Evolutionary conservation across 257 asterid genomes (phyloP), one percentile per base, ranked within the genome.

Genomic region (Gentiana straminea): DNA sequence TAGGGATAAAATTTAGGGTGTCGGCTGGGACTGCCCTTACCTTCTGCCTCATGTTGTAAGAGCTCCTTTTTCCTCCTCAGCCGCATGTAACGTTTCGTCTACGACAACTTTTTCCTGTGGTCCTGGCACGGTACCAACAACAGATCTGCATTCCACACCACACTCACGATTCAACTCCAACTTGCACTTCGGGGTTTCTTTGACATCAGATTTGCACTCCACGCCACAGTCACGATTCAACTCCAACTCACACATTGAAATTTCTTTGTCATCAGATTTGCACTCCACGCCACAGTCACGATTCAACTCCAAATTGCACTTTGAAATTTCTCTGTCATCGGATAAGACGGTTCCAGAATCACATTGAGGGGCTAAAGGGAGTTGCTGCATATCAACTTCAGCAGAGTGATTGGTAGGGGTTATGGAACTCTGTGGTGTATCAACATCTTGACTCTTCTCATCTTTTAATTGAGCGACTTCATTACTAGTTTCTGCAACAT

Each of bases 401-500:
- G 51, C n/a, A 41, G 50, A 56, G 41, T 56, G 13, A 59, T 48
- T 5, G 8, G 13, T n/a, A 59, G 48, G 34, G 45, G 5, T 59
- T 5, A 2, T 35, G 55, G 51, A 56, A 64, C 32, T 49, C 35
- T 33, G 32, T 38, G 55, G 35, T 55, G 8, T 41, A 48, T 11
- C 43, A 49, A 49, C 7, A 9, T 11, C 35, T 13, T 39, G 63
- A 32, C 8, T 11, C 33, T 49, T 12, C 44, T 57, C 49, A 41
- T 34, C 47, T 43, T 34, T 57, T 46, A 10, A 55, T 32, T 52
- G 38, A 33, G 35, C 60, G 44, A 57, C 51, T 32, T 59, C 66
- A 43, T 49, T 41, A 46, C 39, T 56, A 37, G 52, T 48, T 43
- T 52, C 71, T 5, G 52, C 47, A 24, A 9, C 64, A 69, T 60